phyloP scores from a whole-genome alignment of 192 early-diverging fungal genomes.

The Coemansia sp. region DNA sequence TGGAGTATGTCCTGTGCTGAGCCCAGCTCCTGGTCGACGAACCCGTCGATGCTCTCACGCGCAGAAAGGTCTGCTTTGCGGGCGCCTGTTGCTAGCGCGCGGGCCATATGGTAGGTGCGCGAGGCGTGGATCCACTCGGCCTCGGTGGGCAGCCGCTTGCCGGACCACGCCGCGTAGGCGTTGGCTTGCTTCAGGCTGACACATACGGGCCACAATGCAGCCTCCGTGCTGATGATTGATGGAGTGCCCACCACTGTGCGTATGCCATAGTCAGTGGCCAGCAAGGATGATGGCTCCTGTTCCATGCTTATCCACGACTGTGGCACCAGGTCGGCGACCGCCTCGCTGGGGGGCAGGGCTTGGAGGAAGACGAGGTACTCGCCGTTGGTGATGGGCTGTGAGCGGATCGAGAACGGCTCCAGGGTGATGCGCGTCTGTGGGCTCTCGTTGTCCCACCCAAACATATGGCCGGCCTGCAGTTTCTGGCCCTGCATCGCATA shows the following conservation, averaged over 20 bases:
- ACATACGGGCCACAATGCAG: slow-evolving; percentile 69
- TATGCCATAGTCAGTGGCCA: slow-evolving; percentile 42
- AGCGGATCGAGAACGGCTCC: slow-evolving; percentile 62
- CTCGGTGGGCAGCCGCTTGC: slow-evolving; percentile 75
- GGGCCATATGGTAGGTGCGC: slow-evolving; percentile 22
- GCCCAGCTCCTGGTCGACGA: slow-evolving; percentile 8
- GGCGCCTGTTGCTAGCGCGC: slow-evolving; percentile 14
- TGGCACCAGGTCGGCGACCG: slow-evolving; percentile 43
- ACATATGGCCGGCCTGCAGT: slow-evolving; percentile 35
- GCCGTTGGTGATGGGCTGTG: slow-evolving; percentile 76
- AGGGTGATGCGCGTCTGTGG: slow-evolving; percentile 52
- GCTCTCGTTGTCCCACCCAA: slow-evolving; percentile 94
- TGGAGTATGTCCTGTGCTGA: slow-evolving; percentile 7
- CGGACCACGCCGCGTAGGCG: slow-evolving; percentile 63
- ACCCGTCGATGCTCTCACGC: slow-evolving; percentile 2
- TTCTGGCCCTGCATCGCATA: slow-evolving; percentile 28
- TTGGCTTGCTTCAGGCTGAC: slow-evolving; percentile 68
- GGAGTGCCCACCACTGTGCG: slow-evolving; percentile 70
- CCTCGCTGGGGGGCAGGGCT: not conserved
- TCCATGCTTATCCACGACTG: slow-evolving; percentile 56
- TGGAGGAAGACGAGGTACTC: slow-evolving; percentile 70
- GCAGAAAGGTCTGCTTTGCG: not conserved
- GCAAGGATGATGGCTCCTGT: not conserved
- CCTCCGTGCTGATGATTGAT: slow-evolving; percentile 48
- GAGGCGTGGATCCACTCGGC: slow-evolving; percentile 61